Evolutionary conservation across 2,329 filamentous ascomycete genomes (phyloP), one percentile per base, ranked within the genome.

Genomic region (Huntiella bhutanensis): DNA sequence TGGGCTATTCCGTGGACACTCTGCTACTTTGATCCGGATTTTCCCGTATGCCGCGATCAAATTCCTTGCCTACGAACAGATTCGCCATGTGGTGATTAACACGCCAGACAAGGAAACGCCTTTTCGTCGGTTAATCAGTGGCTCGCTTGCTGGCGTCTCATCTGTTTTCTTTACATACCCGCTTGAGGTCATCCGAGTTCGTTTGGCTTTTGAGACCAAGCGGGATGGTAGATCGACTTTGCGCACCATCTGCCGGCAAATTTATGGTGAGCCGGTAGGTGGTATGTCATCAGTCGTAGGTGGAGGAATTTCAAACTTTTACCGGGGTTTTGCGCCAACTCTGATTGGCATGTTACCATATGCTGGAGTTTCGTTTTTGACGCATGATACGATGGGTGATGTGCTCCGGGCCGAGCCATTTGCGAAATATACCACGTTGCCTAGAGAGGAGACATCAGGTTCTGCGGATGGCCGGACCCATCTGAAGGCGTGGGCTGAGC

Each of bases 41-140:
- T 98, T 96, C 56, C 91, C 91, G 4, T 98, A 98, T 60, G 91
- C 88, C 12, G 88, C 83, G 40, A 94, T 96, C 63, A 98, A 98
- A 58, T 98, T 98, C 58, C 73, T 98, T 37, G 87, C 88, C 40
- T 98, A 98, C 65, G 91, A 98, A 61, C 91, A 98, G 62, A 84
- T 95, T 53, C 82, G 91, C 50, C 75, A 80, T 10, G 56, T 78
- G 11, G 58, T 96, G 32, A 96, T 98, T 51, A 73, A 73, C 1
- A 67, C 64, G 34, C 74, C 69, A 44, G 66, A 78, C 4, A 71
- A 92, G 49, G 91, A 98, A 60, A 96, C 88, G 0, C 73, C 81
- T 1, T 60, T 81, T 22, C 75, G 91, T 43, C 75, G 91, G 8
- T 73, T 91, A 42, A 55, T 82, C 17, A 80, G 77, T 49, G 84